These are phyloP conservation scores for Seiridium unicorne DNA, from an alignment of 2,329 filamentous ascomycete genomes.

Conservation along the genomic window DNA sequence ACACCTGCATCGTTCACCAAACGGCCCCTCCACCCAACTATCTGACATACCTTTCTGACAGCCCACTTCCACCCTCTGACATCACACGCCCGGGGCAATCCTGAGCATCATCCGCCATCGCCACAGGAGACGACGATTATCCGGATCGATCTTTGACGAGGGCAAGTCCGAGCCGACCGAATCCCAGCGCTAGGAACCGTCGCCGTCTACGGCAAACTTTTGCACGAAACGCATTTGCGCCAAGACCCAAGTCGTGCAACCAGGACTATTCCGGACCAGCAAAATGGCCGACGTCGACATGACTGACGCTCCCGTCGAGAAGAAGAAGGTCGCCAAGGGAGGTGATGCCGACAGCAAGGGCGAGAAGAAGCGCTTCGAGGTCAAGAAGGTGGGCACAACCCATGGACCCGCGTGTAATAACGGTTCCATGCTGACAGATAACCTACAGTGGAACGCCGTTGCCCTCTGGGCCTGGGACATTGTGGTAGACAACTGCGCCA, in stretches of 20 bases:
- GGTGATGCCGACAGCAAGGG: conserved; percentile 47
- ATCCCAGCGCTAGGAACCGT: too few species aligned
- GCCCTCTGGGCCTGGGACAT: conserved; percentile 99
- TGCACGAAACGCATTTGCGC: too few species aligned
- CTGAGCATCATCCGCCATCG: background rate
- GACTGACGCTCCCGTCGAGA: conserved; percentile 72
- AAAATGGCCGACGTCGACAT: conserved; percentile 95
- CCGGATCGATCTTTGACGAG: too few species aligned
- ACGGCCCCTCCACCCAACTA: background rate
- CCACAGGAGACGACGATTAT: background rate
- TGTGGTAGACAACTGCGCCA: conserved; percentile 98
- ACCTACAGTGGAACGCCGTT: conserved; percentile 88
- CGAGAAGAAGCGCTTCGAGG: conserved; percentile 95
- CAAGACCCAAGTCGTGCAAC: background rate
- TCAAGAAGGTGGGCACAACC: conserved; percentile 77
- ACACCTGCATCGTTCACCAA: background rate
- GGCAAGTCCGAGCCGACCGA: too few species aligned
- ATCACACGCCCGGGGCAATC: background rate
- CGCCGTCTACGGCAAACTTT: too few species aligned
- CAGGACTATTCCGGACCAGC: background rate
- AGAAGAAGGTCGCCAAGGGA: conserved; percentile 42
- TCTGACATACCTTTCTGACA: background rate
- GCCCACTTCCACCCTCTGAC: background rate
- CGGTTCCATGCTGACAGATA: conserved; percentile 11
- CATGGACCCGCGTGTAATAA: too few species aligned